Conservation (phyloP, 1,139 yeast genomes). For the Magnusiomyces fungicola region DNA sequence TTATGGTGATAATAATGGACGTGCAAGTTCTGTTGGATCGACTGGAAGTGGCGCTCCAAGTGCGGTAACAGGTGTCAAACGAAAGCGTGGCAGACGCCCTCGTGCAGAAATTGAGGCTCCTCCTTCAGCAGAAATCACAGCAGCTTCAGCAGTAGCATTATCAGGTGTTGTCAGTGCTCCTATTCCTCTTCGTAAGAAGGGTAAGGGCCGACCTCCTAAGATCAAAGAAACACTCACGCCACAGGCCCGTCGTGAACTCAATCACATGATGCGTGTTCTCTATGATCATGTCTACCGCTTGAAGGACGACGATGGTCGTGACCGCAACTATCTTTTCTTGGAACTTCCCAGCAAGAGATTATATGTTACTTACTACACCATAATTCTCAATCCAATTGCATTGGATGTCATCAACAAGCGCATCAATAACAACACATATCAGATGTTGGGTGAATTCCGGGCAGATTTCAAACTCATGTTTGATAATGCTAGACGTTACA, state of each 20-base stretch:
- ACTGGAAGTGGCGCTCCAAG: constrained; percentile 5
- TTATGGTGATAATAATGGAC: too few relatives aligned
- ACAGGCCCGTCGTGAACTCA: constrained; percentile 23
- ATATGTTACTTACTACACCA: constrained; percentile 81
- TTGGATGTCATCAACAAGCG: constrained; percentile 42
- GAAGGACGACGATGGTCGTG: constrained; percentile 29
- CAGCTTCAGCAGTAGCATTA: constrained; percentile 13
- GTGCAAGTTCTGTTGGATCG: neutral
- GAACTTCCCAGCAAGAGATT: constrained; percentile 59
- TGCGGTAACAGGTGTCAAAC: constrained; percentile 13
- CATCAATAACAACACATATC: constrained; percentile 47
- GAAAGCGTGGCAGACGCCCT: constrained; percentile 20
- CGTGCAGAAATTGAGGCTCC: constrained; percentile 18
- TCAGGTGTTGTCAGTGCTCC: constrained; percentile 10
- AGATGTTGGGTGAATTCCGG: constrained; percentile 50
- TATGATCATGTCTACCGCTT: constrained; percentile 21
- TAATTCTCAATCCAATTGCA: constrained; percentile 79
- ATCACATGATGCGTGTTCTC: constrained; percentile 20
- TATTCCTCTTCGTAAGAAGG: constrained; percentile 25
- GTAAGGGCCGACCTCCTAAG: constrained; percentile 36
- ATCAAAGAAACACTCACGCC: constrained; percentile 38
- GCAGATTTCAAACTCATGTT: constrained; percentile 74
- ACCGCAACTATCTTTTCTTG: constrained; percentile 51
- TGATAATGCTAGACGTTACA: constrained; percentile 77
- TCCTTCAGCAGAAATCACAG: neutral